Evolutionary conservation across 179 eudicot species (phyloP), one percentile per base, ranked within the genome.

Genomic region (Spergularia azorica): DNA sequence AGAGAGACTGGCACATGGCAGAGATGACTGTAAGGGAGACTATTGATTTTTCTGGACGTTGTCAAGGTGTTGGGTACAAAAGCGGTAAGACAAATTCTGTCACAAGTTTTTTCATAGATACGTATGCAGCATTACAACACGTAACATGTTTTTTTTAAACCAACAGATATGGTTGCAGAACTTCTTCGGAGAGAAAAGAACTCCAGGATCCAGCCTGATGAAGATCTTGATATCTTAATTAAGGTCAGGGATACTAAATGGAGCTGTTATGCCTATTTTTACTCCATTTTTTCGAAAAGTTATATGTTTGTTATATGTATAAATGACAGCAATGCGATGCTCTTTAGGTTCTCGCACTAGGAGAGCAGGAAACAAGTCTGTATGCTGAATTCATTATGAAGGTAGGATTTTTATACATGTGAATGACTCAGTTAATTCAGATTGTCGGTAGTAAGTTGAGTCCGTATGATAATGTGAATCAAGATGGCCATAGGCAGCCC

Each of bases 11-110:
- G 80, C 96, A 91, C 67, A 84, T 86, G 88, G 94, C 89, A 50
- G 96, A 91, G 82, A 91, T 91, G 96, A 91, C 96, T 55, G 94
- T 91, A 0, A 70, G 89, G 76, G 94, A 91, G 76, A 88, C 89
- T 55, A 80, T 91, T 67, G 86, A 90, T 77, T 88, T 91, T 81
- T 86, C 96, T 15, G 86, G 87, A 77, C 77, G 81, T 48, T 91
- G 94, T 80, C 96, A 90, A 83, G 94, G 94, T 71, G 84, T 86
- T 74, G 94, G 91, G 46, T 86, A 80, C 80, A 88, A 85, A 83
- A 81, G 85, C 38, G 92, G 97, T 88, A 76, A 76, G 85, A 69
- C 79, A 13, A 51, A 55, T 60, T 26, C n/a, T 66, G 21, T 54
- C 38, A 18, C 63, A 17, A 63, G 39, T 8, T 38, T 38, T 38